A percentile compares a stretch with the other conserved stretches of the same genome.
Conservation (phyloP, 305 asterid species). For the Fraxinus latifolia region DNA sequence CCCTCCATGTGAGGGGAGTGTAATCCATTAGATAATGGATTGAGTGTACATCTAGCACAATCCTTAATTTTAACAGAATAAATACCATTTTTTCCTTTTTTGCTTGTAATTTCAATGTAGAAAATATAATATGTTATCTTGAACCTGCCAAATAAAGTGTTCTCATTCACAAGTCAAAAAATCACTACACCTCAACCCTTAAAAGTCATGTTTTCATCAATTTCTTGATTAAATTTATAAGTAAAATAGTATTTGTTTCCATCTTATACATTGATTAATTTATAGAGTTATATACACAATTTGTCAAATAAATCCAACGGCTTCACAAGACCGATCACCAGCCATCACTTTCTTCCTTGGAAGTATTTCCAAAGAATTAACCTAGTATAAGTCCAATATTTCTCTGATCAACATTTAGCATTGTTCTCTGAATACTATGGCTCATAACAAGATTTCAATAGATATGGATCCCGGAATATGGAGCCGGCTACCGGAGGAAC, state of each 20-base stretch:
- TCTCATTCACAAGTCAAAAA: background rate
- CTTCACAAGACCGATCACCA: background rate
- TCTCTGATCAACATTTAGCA: background rate
- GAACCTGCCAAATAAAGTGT: background rate
- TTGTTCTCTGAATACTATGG: background rate
- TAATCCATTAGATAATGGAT: too few relatives aligned
- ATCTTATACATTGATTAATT: background rate
- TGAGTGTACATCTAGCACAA: too few relatives aligned
- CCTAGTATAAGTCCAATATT: background rate
- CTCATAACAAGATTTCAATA: background rate
- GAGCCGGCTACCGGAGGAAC: slow-evolving; percentile 55
- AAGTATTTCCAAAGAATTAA: background rate
- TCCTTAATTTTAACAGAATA: too few relatives aligned
- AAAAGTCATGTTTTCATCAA: background rate
- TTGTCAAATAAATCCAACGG: background rate
- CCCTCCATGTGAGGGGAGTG: too few relatives aligned
- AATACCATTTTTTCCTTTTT: too few relatives aligned
- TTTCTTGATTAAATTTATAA: background rate
- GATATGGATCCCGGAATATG: slow-evolving; percentile 60
- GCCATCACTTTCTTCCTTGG: background rate
- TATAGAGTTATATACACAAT: background rate
- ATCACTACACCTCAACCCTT: background rate
- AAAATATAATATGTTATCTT: too few relatives aligned
- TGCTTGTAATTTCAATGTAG: too few relatives aligned
- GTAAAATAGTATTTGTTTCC: background rate